Conservation (phyloP, 1,139 yeast genomes). For the Pneumocystis murina region DNA sequence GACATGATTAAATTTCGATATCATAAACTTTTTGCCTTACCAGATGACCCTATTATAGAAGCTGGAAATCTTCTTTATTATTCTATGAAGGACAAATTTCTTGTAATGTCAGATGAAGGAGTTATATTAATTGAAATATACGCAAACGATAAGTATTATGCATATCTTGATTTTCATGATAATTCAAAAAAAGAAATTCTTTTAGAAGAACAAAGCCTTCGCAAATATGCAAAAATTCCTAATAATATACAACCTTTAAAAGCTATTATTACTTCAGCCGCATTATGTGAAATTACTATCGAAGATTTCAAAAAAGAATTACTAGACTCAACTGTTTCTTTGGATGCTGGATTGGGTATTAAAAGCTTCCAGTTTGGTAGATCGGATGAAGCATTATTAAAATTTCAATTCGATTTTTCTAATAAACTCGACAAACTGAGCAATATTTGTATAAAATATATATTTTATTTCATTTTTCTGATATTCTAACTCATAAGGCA, state of each 20-base stretch:
- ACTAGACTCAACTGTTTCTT: constrained; percentile 5
- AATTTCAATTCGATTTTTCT: neutral
- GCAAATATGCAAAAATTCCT: constrained; percentile 13
- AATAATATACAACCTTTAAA: neutral
- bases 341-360: neutral
- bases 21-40: constrained; percentile 67
- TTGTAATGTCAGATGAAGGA: constrained; percentile 46
- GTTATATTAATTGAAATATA: constrained; percentile 56
- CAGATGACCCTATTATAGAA: constrained; percentile 34
- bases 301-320: constrained; percentile 19
- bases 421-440: neutral
- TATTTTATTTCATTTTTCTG: constrained; percentile 17
- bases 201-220: constrained; percentile 36
- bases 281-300: constrained; percentile 15
- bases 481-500: constrained; percentile 35
- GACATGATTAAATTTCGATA: constrained; percentile 63
- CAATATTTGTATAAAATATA: constrained; percentile 4
- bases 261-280: neutral
- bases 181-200: constrained; percentile 39
- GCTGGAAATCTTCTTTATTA: constrained; percentile 28
- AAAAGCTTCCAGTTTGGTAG: constrained; percentile 1
- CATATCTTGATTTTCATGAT: constrained; percentile 48
- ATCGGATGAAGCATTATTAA: neutral
- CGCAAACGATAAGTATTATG: constrained; percentile 49
- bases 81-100: constrained; percentile 35